Evolutionary conservation across 768 basidiomycete species (phyloP).

Genomic region (Panaeolus papilionaceus): DNA sequence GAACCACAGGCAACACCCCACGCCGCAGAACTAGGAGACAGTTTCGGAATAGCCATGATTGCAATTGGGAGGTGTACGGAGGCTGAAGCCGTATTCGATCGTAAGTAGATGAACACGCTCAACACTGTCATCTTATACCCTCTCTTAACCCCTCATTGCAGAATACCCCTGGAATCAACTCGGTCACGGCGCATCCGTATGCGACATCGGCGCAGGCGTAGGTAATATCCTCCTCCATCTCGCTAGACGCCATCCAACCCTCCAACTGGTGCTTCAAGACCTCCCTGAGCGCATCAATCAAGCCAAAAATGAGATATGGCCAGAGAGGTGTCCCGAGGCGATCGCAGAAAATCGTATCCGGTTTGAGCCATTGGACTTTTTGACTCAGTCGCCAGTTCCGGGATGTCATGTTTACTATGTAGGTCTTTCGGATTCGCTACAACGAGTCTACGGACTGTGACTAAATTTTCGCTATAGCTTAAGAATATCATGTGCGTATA

Average conservation of each 20-base stretch:
- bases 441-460: too few species aligned
- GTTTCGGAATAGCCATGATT: constrained; percentile 38
- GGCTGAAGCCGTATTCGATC: constrained; percentile 28
- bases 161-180: constrained; percentile 39
- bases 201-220: constrained; percentile 47
- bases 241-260: constrained; percentile 37
- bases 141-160: neutral
- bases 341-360: constrained; percentile 39
- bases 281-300: constrained; percentile 36
- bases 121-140: too few species aligned
- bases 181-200: constrained; percentile 33
- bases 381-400: constrained; percentile 40
- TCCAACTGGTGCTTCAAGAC: constrained; percentile 44
- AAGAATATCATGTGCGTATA: neutral
- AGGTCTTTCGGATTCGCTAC: neutral
- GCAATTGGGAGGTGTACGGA: constrained; percentile 36
- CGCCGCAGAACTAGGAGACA: constrained; percentile 26
- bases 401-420: constrained; percentile 47
- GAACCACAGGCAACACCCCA: constrained; percentile 16
- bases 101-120: constrained; percentile 19
- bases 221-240: constrained; percentile 41
- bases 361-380: constrained; percentile 48
- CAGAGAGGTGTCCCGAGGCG: constrained; percentile 40
- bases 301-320: constrained; percentile 43
- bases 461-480: neutral